Percentiles rank a stretch among this genome's conserved stretches.
Conservation (phyloP, 176 grass and related monocot genomes). For the Oryza australiensis region DNA sequence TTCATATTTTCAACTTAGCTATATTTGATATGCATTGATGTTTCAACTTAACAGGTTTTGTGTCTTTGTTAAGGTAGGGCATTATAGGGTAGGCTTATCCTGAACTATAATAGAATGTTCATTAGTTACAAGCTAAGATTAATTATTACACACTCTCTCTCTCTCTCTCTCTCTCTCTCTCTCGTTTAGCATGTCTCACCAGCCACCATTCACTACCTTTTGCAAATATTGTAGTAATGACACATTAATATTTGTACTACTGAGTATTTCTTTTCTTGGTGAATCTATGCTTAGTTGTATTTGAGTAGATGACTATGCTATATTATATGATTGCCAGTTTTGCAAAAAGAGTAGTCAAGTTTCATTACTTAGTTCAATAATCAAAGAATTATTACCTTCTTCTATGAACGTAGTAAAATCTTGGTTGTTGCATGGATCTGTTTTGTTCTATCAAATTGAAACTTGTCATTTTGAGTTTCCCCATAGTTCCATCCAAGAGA, state of each 20-base stretch:
- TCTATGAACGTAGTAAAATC: not conserved
- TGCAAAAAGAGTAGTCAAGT: not conserved
- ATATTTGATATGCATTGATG: not conserved
- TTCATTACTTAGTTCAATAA: not conserved
- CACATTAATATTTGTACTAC: not conserved
- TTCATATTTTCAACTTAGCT: not conserved
- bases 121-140: not conserved
- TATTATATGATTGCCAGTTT: not conserved
- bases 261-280: not conserved
- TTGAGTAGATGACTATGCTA: not conserved
- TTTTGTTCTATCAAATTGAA: not conserved
- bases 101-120: not conserved
- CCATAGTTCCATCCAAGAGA: not conserved
- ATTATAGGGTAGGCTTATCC: not conserved
- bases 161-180: no score
- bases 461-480: not conserved
- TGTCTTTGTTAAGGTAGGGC: not conserved
- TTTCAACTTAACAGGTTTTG: not conserved
- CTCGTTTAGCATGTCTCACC: not conserved
- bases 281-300: not conserved
- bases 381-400: not conserved
- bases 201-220: not conserved
- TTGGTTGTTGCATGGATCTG: not conserved
- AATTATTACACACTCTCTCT: not conserved
- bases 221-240: not conserved